Base-by-base conservation (phyloP, 768 basidiomycete species). In the Multifurca ochricompacta region DNA sequence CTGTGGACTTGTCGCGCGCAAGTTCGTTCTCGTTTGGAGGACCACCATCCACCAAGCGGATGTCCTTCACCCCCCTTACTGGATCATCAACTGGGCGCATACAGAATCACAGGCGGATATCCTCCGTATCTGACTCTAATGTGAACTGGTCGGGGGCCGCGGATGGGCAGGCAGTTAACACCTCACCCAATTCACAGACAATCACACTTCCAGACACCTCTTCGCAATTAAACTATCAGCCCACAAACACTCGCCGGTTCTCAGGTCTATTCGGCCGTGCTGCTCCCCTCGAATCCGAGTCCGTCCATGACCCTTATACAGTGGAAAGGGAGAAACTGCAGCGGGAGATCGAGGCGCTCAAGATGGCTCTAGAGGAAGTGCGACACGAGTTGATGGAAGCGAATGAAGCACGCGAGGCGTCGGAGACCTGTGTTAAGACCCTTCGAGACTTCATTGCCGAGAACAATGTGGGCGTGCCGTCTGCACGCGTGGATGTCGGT, bases 321-420 rank as follows among this genome's bases (percentile, higher is more conserved):
- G 27, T 36, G 14, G 83, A 87, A 62, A 48, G 82, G 21, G 83
- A 85, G 54, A 67, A 71, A 25, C 66, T 89, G 32, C 79, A 80
- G 30, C 75, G 73, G 51, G 87, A 91, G 64, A 54, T 92, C 30
- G 69, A 67, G 39, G 61, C 71, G 2, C 60, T 83, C 53, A 81
- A 80, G 61, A 67, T 74, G 21, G 80, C 86, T 51, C 67, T 93
- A 16, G 81, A 83, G 31, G 78, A 76, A 28, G 73, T 77, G 16
- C 79, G 79, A 62, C 77, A 79, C 56, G 87, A 91, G 54, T 70
- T 95, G 42, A 72, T 65, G 35, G 92, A 95, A 64, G 76, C 83
- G 1, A 83, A 79, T 57, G 94, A 97, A 68, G 91, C 89, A 3
- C 76, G 82, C 44, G 83, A 91, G 64, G 94, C 94, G 3, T 89